These are phyloP conservation scores for Lathyrus tuberosus DNA, from an alignment of 306 rosid species.

Conservation along the genomic window DNA sequence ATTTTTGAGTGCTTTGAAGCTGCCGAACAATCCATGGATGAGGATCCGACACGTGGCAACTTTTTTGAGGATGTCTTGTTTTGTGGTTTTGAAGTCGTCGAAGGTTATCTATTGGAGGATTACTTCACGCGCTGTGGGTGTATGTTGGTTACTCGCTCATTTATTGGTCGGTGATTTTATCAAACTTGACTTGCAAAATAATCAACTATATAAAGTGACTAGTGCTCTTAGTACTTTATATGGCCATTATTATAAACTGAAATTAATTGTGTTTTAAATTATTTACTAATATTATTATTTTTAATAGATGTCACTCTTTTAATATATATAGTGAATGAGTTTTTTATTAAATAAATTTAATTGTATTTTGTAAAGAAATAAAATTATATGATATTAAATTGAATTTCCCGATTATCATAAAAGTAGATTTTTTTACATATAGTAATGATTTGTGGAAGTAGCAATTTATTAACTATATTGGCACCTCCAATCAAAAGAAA, in stretches of 20 bases:
- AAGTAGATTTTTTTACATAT: too few species aligned
- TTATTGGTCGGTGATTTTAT: background rate
- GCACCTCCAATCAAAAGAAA: background rate
- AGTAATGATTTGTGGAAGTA: too few species aligned
- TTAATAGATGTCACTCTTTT: too few species aligned
- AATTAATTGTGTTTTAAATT: too few species aligned
- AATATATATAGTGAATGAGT: too few species aligned
- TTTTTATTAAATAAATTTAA: too few species aligned
- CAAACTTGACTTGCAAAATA: background rate
- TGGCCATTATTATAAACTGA: too few species aligned
- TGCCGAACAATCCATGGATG: conserved; percentile 35
- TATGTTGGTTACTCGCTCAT: conserved; percentile 11
- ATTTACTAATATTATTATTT: too few species aligned
- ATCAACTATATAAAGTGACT: background rate
- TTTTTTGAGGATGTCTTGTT: background rate
- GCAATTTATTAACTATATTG: too few species aligned
- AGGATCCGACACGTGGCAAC: conserved; percentile 44
- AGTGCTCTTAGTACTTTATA: background rate
- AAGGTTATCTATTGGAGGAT: conserved; percentile 17
- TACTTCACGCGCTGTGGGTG: background rate
- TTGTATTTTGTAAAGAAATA: too few species aligned
- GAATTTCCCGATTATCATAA: too few species aligned
- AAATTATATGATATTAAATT: too few species aligned
- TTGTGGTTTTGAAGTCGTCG: conserved; percentile 51
- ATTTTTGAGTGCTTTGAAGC: conserved; percentile 47